phyloP scores from a whole-genome alignment of 1,139 yeast genomes.

The Meyerozyma sp. region DNA sequence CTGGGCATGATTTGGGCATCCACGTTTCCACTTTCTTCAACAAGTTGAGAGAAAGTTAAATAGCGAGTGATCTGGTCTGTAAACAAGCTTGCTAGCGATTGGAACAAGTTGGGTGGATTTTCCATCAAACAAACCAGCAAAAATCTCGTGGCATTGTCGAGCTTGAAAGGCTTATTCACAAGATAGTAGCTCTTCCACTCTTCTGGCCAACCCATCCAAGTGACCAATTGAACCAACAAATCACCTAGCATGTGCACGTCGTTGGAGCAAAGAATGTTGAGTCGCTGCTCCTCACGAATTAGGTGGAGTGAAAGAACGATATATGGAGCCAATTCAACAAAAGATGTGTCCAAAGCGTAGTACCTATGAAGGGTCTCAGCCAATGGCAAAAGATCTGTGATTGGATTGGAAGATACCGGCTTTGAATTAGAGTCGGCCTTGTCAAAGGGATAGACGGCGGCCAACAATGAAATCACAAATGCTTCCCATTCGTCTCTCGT shows the following conservation, averaged over 20 bases:
- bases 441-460: conserved; percentile 42
- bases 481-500: conserved; percentile 59
- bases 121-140: conserved; percentile 40
- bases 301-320: conserved; percentile 70
- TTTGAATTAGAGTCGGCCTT: conserved; percentile 8
- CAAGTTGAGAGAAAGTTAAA: conserved; percentile 62
- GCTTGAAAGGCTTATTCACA: conserved; percentile 19
- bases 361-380: conserved; percentile 28
- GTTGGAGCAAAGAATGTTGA: conserved; percentile 44
- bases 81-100: conserved; percentile 51
- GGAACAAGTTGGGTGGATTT: conserved; percentile 52
- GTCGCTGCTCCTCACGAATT: conserved; percentile 65
- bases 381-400: conserved; percentile 35
- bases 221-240: conserved; percentile 55
- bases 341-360: conserved; percentile 22
- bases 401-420: conserved; percentile 19
- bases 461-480: conserved; percentile 47
- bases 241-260: conserved; percentile 40
- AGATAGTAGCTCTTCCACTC: conserved; percentile 57
- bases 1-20: conserved; percentile 62
- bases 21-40: conserved; percentile 59
- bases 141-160: conserved; percentile 27
- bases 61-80: conserved; percentile 43
- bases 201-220: conserved; percentile 74
- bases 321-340: conserved; percentile 52